Evolutionary conservation across 139 green algal genomes (phyloP), one percentile per base, ranked within the genome.

Genomic region (Chlorella ohadii): DNA sequence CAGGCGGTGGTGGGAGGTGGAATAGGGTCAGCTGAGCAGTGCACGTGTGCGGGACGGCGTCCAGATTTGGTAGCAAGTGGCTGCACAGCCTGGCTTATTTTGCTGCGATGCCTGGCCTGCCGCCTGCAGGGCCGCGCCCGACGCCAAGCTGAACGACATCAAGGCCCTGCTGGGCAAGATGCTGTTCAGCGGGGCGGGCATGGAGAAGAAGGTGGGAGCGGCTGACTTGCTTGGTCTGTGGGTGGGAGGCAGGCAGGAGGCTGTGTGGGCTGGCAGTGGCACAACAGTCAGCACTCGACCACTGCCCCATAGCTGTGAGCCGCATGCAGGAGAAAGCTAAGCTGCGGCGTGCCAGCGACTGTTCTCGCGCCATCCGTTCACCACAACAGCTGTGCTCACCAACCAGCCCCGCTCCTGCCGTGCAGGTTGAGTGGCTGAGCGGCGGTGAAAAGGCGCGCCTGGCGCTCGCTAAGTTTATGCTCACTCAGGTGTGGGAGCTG

Each of bases 381-480:
- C n/a, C n/a, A n/a, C n/a, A n/a, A n/a, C n/a, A n/a, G n/a, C 7
- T 9, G 44, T 9, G n/a, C 64, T 71, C n/a, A 71, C 23, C 12
- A 2, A 36, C n/a, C 64, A 71, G n/a, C 64, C 25, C 64, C 38
- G 31, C 31, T 36, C 9, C 31, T 19, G 64, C 64, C 64, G n/a
- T 55, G 78, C 79, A 91, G 85, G 86, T 94, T 25, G 55, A 81
- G 51, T 92, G 93, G 74, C 84, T 98, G 77, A 95, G 88, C 38
- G 95, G 95, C 38, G 95, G 95, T 0, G 95, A 98, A 88, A 98
- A 98, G 86, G 97, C 97, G 15, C 94, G 97, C 16, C 89, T 99
- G 44, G 97, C 97, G 0, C 91, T 99, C 67, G 97, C 97, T 78
- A 99, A 99, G 91, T 99, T 99, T 91, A 99, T 99, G 97, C 93